phyloP scores from a whole-genome alignment of 1,139 yeast species.

The Candida anutae region DNA sequence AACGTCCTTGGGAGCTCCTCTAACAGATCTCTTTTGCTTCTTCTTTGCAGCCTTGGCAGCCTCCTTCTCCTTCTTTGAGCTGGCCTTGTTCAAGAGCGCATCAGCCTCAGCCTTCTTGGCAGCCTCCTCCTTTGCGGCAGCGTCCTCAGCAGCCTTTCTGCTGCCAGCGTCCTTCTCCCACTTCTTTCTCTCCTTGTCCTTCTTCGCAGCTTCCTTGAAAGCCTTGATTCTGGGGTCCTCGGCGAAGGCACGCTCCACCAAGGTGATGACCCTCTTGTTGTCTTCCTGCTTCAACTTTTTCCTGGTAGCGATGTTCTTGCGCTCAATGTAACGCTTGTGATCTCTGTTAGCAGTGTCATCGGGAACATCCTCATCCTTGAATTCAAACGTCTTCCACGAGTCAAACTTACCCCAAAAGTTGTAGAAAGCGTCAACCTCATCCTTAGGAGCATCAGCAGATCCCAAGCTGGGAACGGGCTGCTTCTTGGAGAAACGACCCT shows the following conservation, averaged over 20 bases:
- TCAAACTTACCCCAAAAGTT: conserved; percentile 91
- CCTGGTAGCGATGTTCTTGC: conserved; percentile 94
- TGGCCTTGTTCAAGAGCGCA: conserved; percentile 69
- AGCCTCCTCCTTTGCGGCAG: conserved; percentile 72
- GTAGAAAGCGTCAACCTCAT: conserved; percentile 85
- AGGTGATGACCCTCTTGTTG: conserved; percentile 78
- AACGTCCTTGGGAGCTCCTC: conserved; percentile 76
- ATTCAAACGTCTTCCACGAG: conserved; percentile 98
- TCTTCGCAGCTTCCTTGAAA: conserved; percentile 91
- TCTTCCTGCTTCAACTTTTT: conserved; percentile 97
- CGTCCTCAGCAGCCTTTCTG: conserved; percentile 91
- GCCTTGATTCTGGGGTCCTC: conserved; percentile 93
- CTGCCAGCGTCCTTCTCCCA: conserved; percentile 99
- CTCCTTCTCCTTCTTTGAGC: conserved; percentile 86
- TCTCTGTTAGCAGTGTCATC: conserved; percentile 99
- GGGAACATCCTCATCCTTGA: conserved; percentile 98
- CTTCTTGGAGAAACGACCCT: conserved; percentile 85
- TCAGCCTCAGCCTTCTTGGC: conserved; percentile 69
- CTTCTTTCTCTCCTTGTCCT: conserved; percentile 88
- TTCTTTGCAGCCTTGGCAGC: conserved; percentile 95
- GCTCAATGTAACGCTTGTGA: conserved; percentile 96
- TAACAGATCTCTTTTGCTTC: conserved; percentile 93
- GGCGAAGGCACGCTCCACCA: conserved; percentile 79
- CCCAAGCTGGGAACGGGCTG: conserved; percentile 88
- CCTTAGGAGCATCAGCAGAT: conserved; percentile 55